Conservation (phyloP, 1,284 basidiomycete genomes). For the Ustilago vetiveriae region DNA sequence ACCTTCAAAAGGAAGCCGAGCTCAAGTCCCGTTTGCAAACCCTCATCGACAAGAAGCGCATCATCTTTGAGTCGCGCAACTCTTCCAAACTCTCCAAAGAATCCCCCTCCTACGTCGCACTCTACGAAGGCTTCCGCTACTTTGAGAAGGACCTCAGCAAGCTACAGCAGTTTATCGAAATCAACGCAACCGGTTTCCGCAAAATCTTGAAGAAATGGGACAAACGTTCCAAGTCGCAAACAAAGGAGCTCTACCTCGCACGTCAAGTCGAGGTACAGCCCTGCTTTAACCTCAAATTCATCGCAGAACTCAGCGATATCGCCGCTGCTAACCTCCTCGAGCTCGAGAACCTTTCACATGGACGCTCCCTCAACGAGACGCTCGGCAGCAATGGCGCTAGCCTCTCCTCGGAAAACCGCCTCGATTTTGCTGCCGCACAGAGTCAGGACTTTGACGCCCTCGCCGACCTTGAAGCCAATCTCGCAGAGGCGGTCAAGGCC, state of each 20-base stretch:
- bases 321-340: slow-evolving; percentile 93
- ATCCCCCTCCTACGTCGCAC: slow-evolving; percentile 69
- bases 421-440: slow-evolving; percentile 63
- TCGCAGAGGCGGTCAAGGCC: slow-evolving; percentile 53
- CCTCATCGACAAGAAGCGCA: slow-evolving; percentile 90
- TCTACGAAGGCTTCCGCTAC: slow-evolving; percentile 93
- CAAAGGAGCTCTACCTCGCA: slow-evolving; percentile 94
- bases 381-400: slow-evolving; percentile 32
- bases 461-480: slow-evolving; percentile 60
- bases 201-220: slow-evolving; percentile 99
- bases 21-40: slow-evolving; percentile 88
- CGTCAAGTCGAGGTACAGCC: slow-evolving; percentile 97
- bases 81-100: slow-evolving; percentile 57
- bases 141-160: slow-evolving; percentile 96
- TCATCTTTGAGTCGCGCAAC: slow-evolving; percentile 47
- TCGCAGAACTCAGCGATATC: slow-evolving; percentile 92
- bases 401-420: slow-evolving; percentile 53
- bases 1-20: slow-evolving; percentile 96
- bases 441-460: slow-evolving; percentile 57
- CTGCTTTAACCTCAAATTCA: slow-evolving; percentile 85
- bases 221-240: slow-evolving; percentile 91
- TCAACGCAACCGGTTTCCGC: slow-evolving; percentile 95
- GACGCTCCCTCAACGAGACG: slow-evolving; percentile 31
- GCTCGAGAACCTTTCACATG: slow-evolving; percentile 75
- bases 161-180: slow-evolving; percentile 95